These are phyloP conservation scores for Rhynchospora breviuscula DNA, from an alignment of 176 grass and related monocot species.

Conservation along the genomic window DNA sequence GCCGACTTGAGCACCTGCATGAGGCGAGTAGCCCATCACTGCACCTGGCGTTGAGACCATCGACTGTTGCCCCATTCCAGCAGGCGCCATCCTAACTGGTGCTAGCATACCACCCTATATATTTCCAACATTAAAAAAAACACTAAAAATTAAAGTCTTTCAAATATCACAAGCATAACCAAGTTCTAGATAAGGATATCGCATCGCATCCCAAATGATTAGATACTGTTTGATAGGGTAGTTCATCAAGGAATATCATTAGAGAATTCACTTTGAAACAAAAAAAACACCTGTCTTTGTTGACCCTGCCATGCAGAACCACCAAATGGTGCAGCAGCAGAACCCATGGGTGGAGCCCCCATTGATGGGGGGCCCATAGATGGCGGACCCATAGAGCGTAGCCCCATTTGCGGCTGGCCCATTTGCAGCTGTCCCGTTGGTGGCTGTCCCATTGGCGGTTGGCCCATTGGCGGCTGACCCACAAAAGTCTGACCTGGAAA, in stretches of 20 bases:
- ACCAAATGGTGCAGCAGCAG: conserved; percentile 26
- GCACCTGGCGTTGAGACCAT: conserved; percentile 38
- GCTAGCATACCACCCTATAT: conserved; percentile 32
- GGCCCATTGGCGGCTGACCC: neutral
- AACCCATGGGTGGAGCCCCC: conserved; percentile 6
- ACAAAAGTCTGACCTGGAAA: conserved; percentile 19
- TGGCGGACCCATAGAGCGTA: neutral
- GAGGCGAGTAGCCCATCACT: conserved; percentile 52
- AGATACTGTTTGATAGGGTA: neutral
- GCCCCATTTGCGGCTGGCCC: neutral
- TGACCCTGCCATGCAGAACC: conserved; percentile 31
- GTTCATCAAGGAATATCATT: neutral
- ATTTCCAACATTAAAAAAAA: conserved; percentile 8
- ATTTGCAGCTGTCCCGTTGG: neutral
- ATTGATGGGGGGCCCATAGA: conserved; percentile 8
- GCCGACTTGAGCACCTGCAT: conserved; percentile 53
- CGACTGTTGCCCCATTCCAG: conserved; percentile 22
- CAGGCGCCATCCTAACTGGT: conserved; percentile 36
- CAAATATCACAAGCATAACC: conserved; percentile 3
- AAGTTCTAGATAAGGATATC: neutral
- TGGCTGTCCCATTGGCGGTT: conserved; percentile 6
- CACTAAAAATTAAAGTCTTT: neutral
- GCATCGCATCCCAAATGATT: neutral
- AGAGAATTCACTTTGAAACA: neutral
- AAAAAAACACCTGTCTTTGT: conserved; percentile 33